Conservation (phyloP, 139 green algal genomes). For the Marvania coccoides region DNA sequence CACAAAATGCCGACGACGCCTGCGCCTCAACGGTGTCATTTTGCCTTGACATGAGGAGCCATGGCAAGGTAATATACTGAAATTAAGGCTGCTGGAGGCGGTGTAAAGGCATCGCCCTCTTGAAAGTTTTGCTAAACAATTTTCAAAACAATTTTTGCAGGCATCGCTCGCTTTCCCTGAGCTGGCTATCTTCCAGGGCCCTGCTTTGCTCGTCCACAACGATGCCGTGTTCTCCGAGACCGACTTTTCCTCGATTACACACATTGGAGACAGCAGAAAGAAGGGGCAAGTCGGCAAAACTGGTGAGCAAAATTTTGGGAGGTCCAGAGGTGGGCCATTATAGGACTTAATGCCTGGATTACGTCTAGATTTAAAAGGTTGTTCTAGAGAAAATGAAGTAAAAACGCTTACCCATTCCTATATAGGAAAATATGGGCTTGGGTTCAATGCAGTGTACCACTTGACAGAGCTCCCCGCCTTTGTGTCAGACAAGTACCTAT, state of each 20-base stretch:
- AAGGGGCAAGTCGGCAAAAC: conserved; percentile 46
- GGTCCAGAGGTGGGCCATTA: too few relatives aligned
- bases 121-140: too few relatives aligned
- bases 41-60: conserved; percentile 39
- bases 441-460: conserved; percentile 52
- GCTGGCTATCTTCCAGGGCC: conserved; percentile 54
- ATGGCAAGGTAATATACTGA: too few relatives aligned
- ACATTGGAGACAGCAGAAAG: conserved; percentile 67
- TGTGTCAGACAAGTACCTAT: conserved; percentile 44
- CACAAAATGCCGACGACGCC: conserved; percentile 67
- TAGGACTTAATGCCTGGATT: too few relatives aligned
- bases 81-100: too few relatives aligned
- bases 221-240: conserved; percentile 52
- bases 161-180: conserved; percentile 28
- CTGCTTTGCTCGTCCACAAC: conserved; percentile 65
- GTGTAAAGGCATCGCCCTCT: too few relatives aligned
- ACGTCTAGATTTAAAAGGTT: too few relatives aligned
- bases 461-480: conserved; percentile 69
- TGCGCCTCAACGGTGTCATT: conserved; percentile 40
- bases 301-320: too few relatives aligned
- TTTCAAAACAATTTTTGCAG: not conserved
- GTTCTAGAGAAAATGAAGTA: too few relatives aligned
- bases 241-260: conserved; percentile 64
- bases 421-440: not conserved
- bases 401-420: too few relatives aligned